Percentiles rank a stretch among this genome's conserved stretches.
phyloP scores from a whole-genome alignment of 805 yeast species.

The Kregervanrija fluxuum region DNA sequence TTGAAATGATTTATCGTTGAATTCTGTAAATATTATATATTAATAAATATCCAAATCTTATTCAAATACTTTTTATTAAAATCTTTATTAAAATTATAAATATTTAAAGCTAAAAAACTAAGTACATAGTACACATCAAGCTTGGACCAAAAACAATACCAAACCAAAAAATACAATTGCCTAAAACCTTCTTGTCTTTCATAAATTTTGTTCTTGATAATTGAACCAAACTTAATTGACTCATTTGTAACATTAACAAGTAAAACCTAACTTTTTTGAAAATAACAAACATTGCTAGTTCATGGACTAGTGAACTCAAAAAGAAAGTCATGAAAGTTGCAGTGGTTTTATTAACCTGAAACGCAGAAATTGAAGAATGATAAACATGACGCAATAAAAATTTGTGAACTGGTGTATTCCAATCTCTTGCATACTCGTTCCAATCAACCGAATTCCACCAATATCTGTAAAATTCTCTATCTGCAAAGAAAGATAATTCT shows the following conservation, averaged over 20 bases:
- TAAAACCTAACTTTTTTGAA: slow-evolving; percentile 78
- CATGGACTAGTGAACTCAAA: slow-evolving; percentile 80
- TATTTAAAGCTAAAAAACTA: slow-evolving; percentile 47
- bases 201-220: slow-evolving; percentile 54
- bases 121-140: slow-evolving; percentile 73
- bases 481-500: slow-evolving; percentile 80
- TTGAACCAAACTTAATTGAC: slow-evolving; percentile 73
- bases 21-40: not conserved
- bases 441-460: slow-evolving; percentile 98
- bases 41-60: not conserved
- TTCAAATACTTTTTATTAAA: not conserved
- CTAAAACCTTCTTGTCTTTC: slow-evolving; percentile 50
- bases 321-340: slow-evolving; percentile 79
- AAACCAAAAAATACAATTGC: slow-evolving; percentile 83
- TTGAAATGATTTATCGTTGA: slow-evolving; percentile 79
- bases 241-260: slow-evolving; percentile 73
- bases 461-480: slow-evolving; percentile 86
- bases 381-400: slow-evolving; percentile 90
- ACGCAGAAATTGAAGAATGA: slow-evolving; percentile 77
- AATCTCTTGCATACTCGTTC: slow-evolving; percentile 87
- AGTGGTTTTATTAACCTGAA: slow-evolving; percentile 51
- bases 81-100: not conserved
- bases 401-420: slow-evolving; percentile 93
- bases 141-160: slow-evolving; percentile 91
- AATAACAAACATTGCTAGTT: slow-evolving; percentile 83